Conservation (phyloP, 371 early-diverging fungal species). For the Synchytrium microbalum region DNA sequence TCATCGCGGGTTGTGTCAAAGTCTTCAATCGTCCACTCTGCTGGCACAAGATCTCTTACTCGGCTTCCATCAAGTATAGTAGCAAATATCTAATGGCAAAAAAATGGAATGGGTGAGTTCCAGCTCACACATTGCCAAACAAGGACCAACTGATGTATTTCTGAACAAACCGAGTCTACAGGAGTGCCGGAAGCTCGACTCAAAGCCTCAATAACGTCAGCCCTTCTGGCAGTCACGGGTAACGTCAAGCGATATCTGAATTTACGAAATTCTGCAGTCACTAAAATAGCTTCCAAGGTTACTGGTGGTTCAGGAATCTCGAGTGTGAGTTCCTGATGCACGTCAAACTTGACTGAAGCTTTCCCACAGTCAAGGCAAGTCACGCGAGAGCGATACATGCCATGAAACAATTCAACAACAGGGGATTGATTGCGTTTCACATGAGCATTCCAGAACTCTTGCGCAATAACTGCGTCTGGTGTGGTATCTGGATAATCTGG, state of each 20-base stretch:
- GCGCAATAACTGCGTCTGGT: conserved; percentile 7
- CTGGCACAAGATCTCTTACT: neutral
- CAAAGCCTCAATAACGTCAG: neutral
- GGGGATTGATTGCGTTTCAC: conserved; percentile 7
- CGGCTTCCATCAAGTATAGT: neutral
- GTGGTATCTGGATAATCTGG: conserved; percentile 13
- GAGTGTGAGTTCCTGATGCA: conserved; percentile 10
- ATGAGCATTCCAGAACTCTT: conserved; percentile 17
- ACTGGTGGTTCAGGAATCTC: conserved; percentile 11
- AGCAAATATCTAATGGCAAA: neutral
- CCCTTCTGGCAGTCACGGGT: neutral
- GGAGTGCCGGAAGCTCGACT: no score
- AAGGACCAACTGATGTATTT: no score
- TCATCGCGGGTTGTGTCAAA: neutral
- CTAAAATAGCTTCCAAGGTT: conserved; percentile 7
- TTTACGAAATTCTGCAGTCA: neutral
- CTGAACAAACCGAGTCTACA: no score
- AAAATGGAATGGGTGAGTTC: no score
- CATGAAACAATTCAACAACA: conserved; percentile 11
- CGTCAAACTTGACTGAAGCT: conserved; percentile 13
- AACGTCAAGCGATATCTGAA: neutral
- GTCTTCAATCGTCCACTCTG: neutral
- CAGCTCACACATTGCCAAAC: no score
- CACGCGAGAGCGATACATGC: conserved; percentile 11
- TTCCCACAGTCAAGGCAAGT: conserved; percentile 12